Conservation (phyloP, 306 rosid genomes). For the Trichosanthes cucumerina region DNA sequence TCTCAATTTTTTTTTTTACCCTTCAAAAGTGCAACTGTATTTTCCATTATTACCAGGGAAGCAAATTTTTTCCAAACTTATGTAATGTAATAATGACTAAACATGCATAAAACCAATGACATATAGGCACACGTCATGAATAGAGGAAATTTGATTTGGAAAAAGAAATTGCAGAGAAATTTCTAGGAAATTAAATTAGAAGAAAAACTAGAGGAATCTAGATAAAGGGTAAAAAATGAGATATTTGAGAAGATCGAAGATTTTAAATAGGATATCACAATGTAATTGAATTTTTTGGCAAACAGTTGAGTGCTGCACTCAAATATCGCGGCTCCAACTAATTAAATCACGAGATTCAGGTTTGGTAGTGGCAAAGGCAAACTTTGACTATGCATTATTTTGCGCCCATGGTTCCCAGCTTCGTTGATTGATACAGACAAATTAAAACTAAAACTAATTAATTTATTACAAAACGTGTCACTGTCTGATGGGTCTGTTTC, state of each 20-base stretch:
- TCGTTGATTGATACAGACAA: background rate
- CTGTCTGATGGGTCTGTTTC: background rate
- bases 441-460: background rate
- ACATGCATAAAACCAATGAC: background rate
- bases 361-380: too few relatives aligned
- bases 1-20: too few relatives aligned
- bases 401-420: constrained; percentile 4
- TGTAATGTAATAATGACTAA: too few relatives aligned
- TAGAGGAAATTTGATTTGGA: background rate
- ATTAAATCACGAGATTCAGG: constrained; percentile 1
- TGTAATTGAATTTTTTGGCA: background rate
- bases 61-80: too few relatives aligned
- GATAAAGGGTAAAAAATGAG: background rate
- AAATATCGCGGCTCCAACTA: background rate
- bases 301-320: background rate
- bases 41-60: too few relatives aligned
- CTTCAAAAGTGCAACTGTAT: too few relatives aligned
- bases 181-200: background rate
- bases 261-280: background rate
- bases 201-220: background rate
- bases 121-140: background rate
- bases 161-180: background rate
- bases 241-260: background rate
- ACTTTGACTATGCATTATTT: background rate
- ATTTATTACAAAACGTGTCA: background rate